Percentiles rank a stretch among this genome's conserved stretches.
Evolutionary conservation across 2,329 filamentous ascomycete genomes (phyloP).

Genomic region (Nemania diffusa): DNA sequence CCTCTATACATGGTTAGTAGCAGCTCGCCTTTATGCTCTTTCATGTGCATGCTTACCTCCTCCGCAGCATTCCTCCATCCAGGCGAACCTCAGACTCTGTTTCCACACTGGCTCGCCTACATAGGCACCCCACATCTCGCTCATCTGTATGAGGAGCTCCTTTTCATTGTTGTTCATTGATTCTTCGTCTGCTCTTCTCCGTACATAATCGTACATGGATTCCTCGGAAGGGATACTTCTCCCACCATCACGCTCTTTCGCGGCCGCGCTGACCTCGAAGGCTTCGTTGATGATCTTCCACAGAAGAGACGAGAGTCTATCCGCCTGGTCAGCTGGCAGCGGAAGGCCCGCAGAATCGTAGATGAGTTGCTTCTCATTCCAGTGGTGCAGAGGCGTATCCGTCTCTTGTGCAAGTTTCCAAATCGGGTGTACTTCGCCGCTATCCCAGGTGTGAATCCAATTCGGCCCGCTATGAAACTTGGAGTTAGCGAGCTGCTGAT

Average conservation of each 20-base stretch:
- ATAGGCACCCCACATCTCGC: slow-evolving; percentile 72
- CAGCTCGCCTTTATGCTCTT: background rate
- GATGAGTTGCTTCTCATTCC: slow-evolving; percentile 59
- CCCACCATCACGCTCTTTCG: background rate
- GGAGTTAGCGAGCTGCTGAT: slow-evolving; percentile 2
- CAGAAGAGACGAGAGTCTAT: slow-evolving; percentile 28
- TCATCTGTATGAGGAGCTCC: slow-evolving; percentile 61
- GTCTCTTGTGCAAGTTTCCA: slow-evolving; percentile 62
- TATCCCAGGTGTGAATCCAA: slow-evolving; percentile 61
- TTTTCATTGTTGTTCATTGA: slow-evolving; percentile 53
- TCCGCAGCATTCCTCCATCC: slow-evolving; percentile 73
- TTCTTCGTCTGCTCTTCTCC: slow-evolving; percentile 37
- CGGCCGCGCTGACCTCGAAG: slow-evolving; percentile 2
- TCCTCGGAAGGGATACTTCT: background rate
- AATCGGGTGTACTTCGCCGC: slow-evolving; percentile 65
- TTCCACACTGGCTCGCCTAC: slow-evolving; percentile 68
- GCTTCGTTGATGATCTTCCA: slow-evolving; percentile 33
- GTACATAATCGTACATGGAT: background rate
- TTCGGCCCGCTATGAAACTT: slow-evolving; percentile 59
- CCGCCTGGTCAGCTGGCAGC: slow-evolving; percentile 21
- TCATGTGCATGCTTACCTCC: slow-evolving; percentile 54
- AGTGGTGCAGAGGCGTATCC: slow-evolving; percentile 56
- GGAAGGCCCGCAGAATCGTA: slow-evolving; percentile 46
- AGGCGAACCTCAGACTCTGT: slow-evolving; percentile 71
- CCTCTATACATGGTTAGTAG: slow-evolving; percentile 54